These are phyloP conservation scores for Asterella californica DNA, from an alignment of 225 moss, liverwort and hornwort genomes.

Conservation along the genomic window DNA sequence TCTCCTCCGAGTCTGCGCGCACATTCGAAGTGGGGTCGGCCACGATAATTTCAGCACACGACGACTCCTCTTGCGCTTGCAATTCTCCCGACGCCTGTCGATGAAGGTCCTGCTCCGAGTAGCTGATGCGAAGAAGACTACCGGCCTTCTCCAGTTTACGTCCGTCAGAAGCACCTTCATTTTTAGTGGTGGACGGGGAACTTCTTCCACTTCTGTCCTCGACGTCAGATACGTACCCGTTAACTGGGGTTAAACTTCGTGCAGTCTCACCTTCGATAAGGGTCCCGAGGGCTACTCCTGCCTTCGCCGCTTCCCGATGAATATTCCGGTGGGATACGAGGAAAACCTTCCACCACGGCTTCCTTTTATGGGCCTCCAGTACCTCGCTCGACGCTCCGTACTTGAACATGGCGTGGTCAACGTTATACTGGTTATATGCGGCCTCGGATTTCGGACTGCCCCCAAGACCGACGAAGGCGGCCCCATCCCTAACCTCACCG, in stretches of 20 bases:
- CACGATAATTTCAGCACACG: too few relatives aligned
- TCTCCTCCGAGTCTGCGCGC: neutral
- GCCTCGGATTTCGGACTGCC: slow-evolving; percentile 37
- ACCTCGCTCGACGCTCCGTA: slow-evolving; percentile 5
- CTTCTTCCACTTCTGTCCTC: slow-evolving; percentile 23
- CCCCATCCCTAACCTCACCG: slow-evolving; percentile 20
- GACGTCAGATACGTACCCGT: slow-evolving; percentile 33
- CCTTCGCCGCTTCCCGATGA: neutral
- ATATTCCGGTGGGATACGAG: slow-evolving; percentile 33
- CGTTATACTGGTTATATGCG: neutral
- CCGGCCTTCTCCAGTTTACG: slow-evolving; percentile 1
- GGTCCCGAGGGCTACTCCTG: neutral
- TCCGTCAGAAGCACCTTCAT: slow-evolving; percentile 21
- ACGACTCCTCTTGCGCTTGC: neutral
- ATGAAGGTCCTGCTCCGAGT: neutral
- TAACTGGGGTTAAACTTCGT: slow-evolving; percentile 13
- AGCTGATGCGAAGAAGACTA: slow-evolving; percentile 1
- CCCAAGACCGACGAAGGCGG: neutral
- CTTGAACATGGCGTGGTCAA: slow-evolving; percentile 16
- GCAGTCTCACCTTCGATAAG: slow-evolving; percentile 21
- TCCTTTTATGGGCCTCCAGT: slow-evolving; percentile 22
- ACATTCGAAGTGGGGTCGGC: neutral
- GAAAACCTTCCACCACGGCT: slow-evolving; percentile 50
- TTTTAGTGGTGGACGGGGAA: slow-evolving; percentile 14
- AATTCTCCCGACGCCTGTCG: neutral